Conservation (phyloP, 495 filamentous ascomycete genomes). For the Neurospora cerealis region DNA sequence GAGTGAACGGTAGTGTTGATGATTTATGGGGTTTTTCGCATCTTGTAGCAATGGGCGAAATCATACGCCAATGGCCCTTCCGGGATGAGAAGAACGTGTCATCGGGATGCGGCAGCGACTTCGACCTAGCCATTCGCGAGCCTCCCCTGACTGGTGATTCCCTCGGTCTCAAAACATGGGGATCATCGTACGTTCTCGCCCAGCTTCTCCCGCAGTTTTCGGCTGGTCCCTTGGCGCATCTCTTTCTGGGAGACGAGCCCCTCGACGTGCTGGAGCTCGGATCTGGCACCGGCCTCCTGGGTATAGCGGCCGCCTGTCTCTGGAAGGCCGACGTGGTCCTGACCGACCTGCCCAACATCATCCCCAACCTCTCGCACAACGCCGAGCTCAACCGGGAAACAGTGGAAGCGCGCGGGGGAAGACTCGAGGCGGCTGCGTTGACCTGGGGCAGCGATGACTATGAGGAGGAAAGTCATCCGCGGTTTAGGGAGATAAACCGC, state of each 20-base stretch:
- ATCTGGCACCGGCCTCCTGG: slow-evolving; percentile 55
- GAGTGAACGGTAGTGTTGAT: background rate
- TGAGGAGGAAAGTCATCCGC: slow-evolving; percentile 20
- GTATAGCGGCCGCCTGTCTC: slow-evolving; percentile 36
- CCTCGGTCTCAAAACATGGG: slow-evolving; percentile 88
- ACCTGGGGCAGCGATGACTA: slow-evolving; percentile 27
- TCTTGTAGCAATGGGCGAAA: slow-evolving; percentile 65
- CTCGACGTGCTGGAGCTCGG: slow-evolving; percentile 48
- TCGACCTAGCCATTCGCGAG: slow-evolving; percentile 67
- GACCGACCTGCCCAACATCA: slow-evolving; percentile 36
- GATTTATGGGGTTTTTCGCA: background rate
- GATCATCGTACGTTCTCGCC: slow-evolving; percentile 76
- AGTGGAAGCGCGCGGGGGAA: slow-evolving; percentile 26
- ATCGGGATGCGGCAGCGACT: slow-evolving; percentile 7
- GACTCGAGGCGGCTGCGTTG: slow-evolving; percentile 24
- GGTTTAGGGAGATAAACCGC: slow-evolving; percentile 22
- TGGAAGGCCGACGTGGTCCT: slow-evolving; percentile 33
- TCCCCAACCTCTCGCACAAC: slow-evolving; percentile 34
- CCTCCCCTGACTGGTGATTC: slow-evolving; percentile 80
- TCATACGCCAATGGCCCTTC: slow-evolving; percentile 66
- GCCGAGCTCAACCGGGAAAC: slow-evolving; percentile 24
- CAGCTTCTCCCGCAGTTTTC: slow-evolving; percentile 49
- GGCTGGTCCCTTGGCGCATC: slow-evolving; percentile 25
- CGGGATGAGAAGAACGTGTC: slow-evolving; percentile 7
- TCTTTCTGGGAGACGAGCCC: slow-evolving; percentile 15